Evolutionary conservation across 2,329 filamentous ascomycete genomes (phyloP).

Genomic region (Monosporascus cannonballus): DNA sequence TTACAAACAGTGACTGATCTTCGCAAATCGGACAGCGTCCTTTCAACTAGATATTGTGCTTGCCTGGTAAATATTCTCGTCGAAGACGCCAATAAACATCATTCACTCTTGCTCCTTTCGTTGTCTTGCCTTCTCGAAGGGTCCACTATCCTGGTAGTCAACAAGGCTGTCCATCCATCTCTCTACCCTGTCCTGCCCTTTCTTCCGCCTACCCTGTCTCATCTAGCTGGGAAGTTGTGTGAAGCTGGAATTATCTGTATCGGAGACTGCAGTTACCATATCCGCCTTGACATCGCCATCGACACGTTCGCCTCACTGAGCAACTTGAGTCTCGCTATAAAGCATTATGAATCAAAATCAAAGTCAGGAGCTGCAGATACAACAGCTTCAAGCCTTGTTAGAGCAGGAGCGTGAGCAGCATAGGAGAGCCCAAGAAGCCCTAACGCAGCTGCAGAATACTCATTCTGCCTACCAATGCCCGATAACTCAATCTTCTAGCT

Average conservation of each 20-base stretch:
- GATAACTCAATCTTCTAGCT: conserved; percentile 14
- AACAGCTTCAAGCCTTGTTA: conserved; percentile 19
- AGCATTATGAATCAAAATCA: conserved; percentile 19
- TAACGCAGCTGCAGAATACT: conserved; percentile 20
- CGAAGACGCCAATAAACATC: conserved; percentile 11
- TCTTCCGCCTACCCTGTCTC: background rate
- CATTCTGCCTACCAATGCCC: conserved; percentile 14
- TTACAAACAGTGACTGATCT: conserved; percentile 7
- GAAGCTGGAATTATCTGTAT: background rate
- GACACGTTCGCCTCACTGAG: conserved; percentile 9
- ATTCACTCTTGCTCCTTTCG: conserved; percentile 14
- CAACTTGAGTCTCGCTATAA: conserved; percentile 7
- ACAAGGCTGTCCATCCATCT: conserved; percentile 10
- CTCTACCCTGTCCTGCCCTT: background rate
- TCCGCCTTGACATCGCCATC: conserved; percentile 1
- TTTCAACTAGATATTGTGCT: conserved; percentile 14
- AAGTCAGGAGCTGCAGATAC: conserved; percentile 20
- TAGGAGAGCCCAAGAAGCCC: conserved; percentile 15
- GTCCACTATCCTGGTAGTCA: conserved; percentile 3
- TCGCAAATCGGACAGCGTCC: conserved; percentile 13
- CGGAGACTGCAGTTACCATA: too few relatives aligned
- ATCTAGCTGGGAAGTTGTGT: background rate
- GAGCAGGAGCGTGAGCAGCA: conserved; percentile 19
- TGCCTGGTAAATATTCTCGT: conserved; percentile 8
- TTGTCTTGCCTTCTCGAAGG: conserved; percentile 3